phyloP scores from a whole-genome alignment of 306 rosid genomes.

The Glycine tomentella region DNA sequence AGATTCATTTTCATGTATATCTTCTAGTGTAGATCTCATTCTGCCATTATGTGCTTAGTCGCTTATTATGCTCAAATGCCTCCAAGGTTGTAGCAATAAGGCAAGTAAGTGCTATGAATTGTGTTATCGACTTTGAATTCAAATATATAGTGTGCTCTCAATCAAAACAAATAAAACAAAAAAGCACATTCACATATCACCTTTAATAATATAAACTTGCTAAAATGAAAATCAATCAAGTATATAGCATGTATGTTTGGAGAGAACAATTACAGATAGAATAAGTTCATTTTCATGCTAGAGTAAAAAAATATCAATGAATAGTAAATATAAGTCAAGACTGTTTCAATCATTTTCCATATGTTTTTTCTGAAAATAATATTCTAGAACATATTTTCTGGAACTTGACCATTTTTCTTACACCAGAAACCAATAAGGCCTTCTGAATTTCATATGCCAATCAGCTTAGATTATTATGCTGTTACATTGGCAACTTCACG shows the following conservation, averaged over 20 bases:
- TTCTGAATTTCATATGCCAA: conserved; percentile 25
- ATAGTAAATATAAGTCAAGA: conserved; percentile 7
- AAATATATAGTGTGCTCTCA: conserved; percentile 1
- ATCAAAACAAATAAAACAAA: not conserved
- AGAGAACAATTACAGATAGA: conserved; percentile 11
- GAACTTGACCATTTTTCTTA: conserved; percentile 9
- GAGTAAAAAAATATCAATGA: not conserved
- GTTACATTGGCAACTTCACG: conserved; percentile 2
- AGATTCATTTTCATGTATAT: not conserved
- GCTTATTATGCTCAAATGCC: conserved; percentile 31
- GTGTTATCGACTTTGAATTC: not conserved
- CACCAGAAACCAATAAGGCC: conserved; percentile 33
- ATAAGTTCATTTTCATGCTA: conserved; percentile 23
- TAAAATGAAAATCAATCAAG: conserved; percentile 36
- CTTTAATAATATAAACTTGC: conserved; percentile 27
- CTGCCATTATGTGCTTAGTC: conserved; percentile 11
- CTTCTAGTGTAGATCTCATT: not conserved
- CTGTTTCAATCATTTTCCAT: not conserved
- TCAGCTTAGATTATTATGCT: conserved; percentile 9
- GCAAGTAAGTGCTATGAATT: not conserved
- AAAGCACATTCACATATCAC: conserved; percentile 14
- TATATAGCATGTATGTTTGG: conserved; percentile 20
- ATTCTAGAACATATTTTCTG: not conserved
- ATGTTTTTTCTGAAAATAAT: conserved; percentile 1
- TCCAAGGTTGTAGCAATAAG: not conserved